Evolutionary conservation across 2,329 filamentous ascomycete species (phyloP).

Genomic region (Furcasterigmium sp.): DNA sequence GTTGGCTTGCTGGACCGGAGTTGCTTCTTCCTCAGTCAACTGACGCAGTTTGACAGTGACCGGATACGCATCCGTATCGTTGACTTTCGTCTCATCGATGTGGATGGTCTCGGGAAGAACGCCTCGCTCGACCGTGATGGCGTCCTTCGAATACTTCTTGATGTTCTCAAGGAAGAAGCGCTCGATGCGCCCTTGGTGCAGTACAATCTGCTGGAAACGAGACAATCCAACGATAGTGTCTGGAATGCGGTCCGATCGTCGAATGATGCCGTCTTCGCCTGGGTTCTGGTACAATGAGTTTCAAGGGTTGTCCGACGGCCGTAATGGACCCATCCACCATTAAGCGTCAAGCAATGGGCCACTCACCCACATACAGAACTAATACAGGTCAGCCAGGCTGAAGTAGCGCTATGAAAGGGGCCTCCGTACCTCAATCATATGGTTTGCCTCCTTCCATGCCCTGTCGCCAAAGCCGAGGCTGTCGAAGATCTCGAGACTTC

Average conservation of each 20-base stretch:
- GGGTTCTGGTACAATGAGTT: conserved; percentile 66
- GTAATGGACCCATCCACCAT: too few species aligned
- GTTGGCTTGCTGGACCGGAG: conserved; percentile 24
- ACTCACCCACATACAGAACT: too few species aligned
- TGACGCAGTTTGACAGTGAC: conserved; percentile 54
- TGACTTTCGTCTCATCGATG: conserved; percentile 44
- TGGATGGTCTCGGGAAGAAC: conserved; percentile 51
- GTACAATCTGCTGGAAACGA: conserved; percentile 58
- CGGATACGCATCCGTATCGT: conserved; percentile 50
- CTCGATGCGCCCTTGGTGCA: conserved; percentile 70
- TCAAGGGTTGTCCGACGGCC: too few species aligned
- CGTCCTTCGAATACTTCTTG: conserved; percentile 39
- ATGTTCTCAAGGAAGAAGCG: conserved; percentile 60
- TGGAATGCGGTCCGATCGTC: conserved; percentile 53
- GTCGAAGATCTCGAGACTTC: conserved; percentile 67
- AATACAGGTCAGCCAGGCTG: too few species aligned
- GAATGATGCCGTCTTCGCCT: conserved; percentile 49
- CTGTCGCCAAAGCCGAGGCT: conserved; percentile 62
- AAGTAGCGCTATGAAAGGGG: too few species aligned
- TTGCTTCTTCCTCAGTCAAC: conserved; percentile 52
- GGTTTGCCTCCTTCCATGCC: conserved; percentile 61
- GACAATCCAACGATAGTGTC: conserved; percentile 59
- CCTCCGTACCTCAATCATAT: conserved; percentile 60
- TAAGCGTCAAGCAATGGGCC: too few species aligned
- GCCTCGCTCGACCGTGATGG: conserved; percentile 51